phyloP scores from a whole-genome alignment of 2,329 filamentous ascomycete genomes.

The Iodosphaeria phyllophila region DNA sequence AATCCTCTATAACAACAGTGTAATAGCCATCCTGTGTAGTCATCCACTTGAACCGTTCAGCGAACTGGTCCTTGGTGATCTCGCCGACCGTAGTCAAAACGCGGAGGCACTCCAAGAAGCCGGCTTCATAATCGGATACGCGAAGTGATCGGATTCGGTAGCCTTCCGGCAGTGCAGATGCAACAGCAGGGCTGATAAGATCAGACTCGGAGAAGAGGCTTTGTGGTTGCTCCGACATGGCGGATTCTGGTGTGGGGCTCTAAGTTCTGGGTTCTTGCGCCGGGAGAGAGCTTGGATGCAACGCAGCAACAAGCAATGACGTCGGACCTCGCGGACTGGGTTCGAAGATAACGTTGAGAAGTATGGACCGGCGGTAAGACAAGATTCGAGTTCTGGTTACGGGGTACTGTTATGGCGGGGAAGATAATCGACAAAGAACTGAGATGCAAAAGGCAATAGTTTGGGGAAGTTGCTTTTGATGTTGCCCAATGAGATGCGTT shows the following conservation, averaged over 20 bases:
- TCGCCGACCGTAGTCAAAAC: slow-evolving; percentile 90
- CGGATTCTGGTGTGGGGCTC: slow-evolving; percentile 5
- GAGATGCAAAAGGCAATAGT: no score
- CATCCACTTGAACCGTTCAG: slow-evolving; percentile 71
- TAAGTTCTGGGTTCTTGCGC: no score
- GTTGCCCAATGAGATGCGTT: no score
- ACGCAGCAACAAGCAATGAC: no score
- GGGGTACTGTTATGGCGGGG: no score
- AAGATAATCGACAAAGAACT: no score
- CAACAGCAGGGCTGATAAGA: slow-evolving; percentile 62
- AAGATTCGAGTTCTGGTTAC: no score
- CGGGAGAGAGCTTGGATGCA: no score
- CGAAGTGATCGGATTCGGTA: slow-evolving; percentile 72
- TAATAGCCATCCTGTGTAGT: slow-evolving; percentile 60
- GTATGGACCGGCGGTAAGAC: no score
- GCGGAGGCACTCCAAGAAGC: slow-evolving; percentile 80
- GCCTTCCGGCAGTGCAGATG: slow-evolving; percentile 53
- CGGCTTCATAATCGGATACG: slow-evolving; percentile 56
- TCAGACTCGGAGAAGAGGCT: slow-evolving; percentile 61
- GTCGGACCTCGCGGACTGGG: no score
- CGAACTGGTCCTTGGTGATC: slow-evolving; percentile 55
- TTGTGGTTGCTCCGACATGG: slow-evolving; percentile 19
- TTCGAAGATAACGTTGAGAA: no score
- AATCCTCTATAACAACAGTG: slow-evolving; percentile 70
- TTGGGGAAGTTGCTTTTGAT: no score